phyloP scores from a whole-genome alignment of 148 eudicot species.

The Tetragonia tetragonoides region DNA sequence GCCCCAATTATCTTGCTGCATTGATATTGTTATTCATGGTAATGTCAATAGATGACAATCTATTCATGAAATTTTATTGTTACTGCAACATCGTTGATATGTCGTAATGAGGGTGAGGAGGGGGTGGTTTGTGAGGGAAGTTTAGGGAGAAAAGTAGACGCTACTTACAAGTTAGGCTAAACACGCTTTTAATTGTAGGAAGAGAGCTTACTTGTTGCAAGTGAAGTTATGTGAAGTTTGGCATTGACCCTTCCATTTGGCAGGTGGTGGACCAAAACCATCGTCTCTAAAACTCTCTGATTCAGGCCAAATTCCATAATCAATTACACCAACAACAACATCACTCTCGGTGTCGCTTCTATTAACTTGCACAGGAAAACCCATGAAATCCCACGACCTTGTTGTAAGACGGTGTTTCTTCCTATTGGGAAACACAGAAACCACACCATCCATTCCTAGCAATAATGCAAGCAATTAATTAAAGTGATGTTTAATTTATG shows the following conservation, averaged over 20 bases:
- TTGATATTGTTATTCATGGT: too few species aligned
- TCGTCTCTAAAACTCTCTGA: conserved; percentile 40
- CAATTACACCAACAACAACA: conserved; percentile 40
- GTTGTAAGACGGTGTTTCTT: conserved; percentile 34
- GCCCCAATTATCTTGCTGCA: conserved; percentile 59
- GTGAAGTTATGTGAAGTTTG: conserved; percentile 38
- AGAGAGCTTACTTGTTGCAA: conserved; percentile 60
- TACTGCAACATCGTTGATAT: too few species aligned
- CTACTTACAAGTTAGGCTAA: too few species aligned
- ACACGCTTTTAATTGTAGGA: too few species aligned
- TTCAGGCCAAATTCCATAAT: conserved; percentile 56
- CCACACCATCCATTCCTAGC: conserved; percentile 41
- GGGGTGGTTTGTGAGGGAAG: too few species aligned
- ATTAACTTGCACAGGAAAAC: conserved; percentile 25
- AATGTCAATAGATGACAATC: too few species aligned
- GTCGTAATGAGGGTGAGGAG: too few species aligned
- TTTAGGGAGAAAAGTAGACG: too few species aligned
- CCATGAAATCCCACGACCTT: conserved; percentile 60
- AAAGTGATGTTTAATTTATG: too few species aligned
- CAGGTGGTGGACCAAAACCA: conserved; percentile 41
- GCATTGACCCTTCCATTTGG: conserved; percentile 56
- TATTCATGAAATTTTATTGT: too few species aligned
- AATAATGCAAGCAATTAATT: not conserved
- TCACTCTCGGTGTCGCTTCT: conserved; percentile 32
- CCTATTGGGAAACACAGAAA: conserved; percentile 38